These are phyloP conservation scores for Entomortierella lignicola DNA, from an alignment of 192 early-diverging fungal species.

Conservation along the genomic window DNA sequence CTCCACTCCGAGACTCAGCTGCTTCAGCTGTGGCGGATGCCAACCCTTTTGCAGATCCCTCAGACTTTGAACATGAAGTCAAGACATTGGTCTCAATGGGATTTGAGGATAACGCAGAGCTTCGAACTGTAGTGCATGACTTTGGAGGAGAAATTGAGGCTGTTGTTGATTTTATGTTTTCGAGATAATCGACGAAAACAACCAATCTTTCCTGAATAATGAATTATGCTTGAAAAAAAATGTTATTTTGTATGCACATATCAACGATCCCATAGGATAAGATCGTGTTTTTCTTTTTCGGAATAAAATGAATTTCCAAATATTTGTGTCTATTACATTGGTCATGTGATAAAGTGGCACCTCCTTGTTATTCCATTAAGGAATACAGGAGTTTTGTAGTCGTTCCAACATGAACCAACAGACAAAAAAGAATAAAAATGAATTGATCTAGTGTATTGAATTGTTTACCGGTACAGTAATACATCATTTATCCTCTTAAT, in stretches of 20 bases:
- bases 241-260: too few relatives aligned
- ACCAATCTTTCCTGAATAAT: not conserved
- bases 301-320: too few relatives aligned
- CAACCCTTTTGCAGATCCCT: slow-evolving; percentile 45
- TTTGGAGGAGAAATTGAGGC: slow-evolving; percentile 51
- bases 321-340: too few relatives aligned
- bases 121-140: slow-evolving; percentile 32
- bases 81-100: slow-evolving; percentile 31
- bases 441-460: too few relatives aligned
- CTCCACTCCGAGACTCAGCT: not conserved
- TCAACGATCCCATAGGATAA: too few relatives aligned
- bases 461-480: too few relatives aligned
- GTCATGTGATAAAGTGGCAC: too few relatives aligned
- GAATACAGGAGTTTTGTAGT: not conserved
- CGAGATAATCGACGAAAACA: not conserved
- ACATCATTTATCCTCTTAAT: too few relatives aligned
- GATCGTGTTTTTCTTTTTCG: too few relatives aligned
- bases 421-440: not conserved
- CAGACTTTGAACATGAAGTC: slow-evolving; percentile 43
- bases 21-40: not conserved
- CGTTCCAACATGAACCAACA: not conserved
- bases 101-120: slow-evolving; percentile 24
- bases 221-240: too few relatives aligned
- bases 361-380: not conserved
- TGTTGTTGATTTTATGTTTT: slow-evolving; percentile 28